Conservation (phyloP, 2,329 filamentous ascomycete genomes). For the Esteya vermicola region DNA sequence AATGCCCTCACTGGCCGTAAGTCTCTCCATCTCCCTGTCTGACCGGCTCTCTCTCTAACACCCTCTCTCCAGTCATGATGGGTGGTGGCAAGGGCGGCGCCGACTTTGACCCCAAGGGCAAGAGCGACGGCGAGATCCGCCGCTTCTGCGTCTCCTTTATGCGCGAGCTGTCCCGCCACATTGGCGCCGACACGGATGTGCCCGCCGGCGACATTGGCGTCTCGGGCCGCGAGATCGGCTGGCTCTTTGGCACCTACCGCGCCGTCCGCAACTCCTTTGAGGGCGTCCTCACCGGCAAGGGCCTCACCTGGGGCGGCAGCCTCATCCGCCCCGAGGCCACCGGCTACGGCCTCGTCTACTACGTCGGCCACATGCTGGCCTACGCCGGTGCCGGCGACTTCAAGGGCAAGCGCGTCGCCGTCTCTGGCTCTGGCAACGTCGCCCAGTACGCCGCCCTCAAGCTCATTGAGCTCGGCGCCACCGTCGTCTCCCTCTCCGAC, state of each 20-base stretch:
- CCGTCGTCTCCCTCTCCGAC: slow-evolving; percentile 86
- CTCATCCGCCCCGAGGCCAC: slow-evolving; percentile 91
- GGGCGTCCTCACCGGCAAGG: slow-evolving; percentile 94
- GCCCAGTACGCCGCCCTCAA: slow-evolving; percentile 96
- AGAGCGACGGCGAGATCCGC: slow-evolving; percentile 92
- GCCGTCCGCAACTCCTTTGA: slow-evolving; percentile 82
- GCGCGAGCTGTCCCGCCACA: slow-evolving; percentile 89
- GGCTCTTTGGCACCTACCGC: slow-evolving; percentile 89
- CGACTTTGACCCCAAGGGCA: slow-evolving; percentile 98
- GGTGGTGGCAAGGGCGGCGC: slow-evolving; percentile 95
- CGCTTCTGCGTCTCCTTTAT: slow-evolving; percentile 96
- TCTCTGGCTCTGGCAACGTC: slow-evolving; percentile 95
- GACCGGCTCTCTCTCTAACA: slow-evolving; percentile 1
- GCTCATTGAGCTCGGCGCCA: slow-evolving; percentile 87
- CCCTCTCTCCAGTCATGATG: slow-evolving; percentile 58
- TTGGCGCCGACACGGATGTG: slow-evolving; percentile 89
- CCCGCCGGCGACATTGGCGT: slow-evolving; percentile 97
- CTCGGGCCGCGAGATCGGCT: slow-evolving; percentile 81
- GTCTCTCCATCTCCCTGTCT: slow-evolving; percentile 23
- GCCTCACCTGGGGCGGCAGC: slow-evolving; percentile 79
- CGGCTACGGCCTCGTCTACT: slow-evolving; percentile 92
- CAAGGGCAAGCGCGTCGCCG: slow-evolving; percentile 81
- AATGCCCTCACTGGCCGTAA: slow-evolving; percentile 90
- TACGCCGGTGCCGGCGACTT: slow-evolving; percentile 79
- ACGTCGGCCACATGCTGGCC: slow-evolving; percentile 89